Conservation (phyloP, 176 grass and related monocot genomes). For the sorghum (Sorghum bicolor) region Sorghum_bicolor_NCBIv3 NC_012874.2:16906501-16907000, state of each 20-base stretch:
- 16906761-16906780: neutral
- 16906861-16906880: neutral
- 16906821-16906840: neutral
- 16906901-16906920: neutral
- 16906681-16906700: slow-evolving; percentile 94
- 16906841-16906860: neutral
- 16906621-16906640: slow-evolving; percentile 51
- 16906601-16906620: slow-evolving; percentile 96
- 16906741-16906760: slow-evolving; percentile 31
- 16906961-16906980: neutral
- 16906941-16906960: neutral
- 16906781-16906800: neutral
- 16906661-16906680: slow-evolving; percentile 71
- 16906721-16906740: slow-evolving; percentile 78
- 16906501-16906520: slow-evolving; percentile 47
- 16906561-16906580: neutral
- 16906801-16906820: neutral
- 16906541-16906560: neutral
- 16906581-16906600: slow-evolving; percentile 49
- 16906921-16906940: neutral
- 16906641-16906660: slow-evolving; percentile 53
- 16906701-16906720: slow-evolving; percentile 87
- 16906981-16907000: neutral
- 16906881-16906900: neutral
- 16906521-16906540: neutral